phyloP scores from a whole-genome alignment of 257 asterid species.

The Gentiana dahurica region DNA sequence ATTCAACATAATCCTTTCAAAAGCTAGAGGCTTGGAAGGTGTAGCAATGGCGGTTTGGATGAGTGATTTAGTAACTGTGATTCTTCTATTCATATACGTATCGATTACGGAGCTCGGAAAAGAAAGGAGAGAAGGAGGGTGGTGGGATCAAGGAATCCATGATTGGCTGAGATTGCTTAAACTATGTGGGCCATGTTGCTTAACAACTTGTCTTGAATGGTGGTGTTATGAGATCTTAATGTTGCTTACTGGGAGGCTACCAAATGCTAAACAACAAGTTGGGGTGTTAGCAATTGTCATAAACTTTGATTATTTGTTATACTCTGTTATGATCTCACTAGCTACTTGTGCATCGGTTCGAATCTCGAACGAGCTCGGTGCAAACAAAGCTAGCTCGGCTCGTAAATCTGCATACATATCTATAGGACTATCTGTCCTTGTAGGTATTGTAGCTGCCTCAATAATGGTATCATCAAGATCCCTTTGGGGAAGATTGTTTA shows the following conservation, averaged over 20 bases:
- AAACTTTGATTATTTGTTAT: conserved; percentile 73
- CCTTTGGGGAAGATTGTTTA: conserved; percentile 58
- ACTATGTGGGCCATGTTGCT: conserved; percentile 65
- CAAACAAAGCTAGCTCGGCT: conserved; percentile 27
- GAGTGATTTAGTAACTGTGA: conserved; percentile 32
- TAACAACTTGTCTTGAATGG: conserved; percentile 90
- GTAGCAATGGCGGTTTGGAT: conserved; percentile 82
- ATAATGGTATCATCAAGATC: conserved; percentile 42
- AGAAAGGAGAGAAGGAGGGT: conserved; percentile 52
- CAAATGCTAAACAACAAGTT: conserved; percentile 34
- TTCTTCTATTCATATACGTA: conserved; percentile 31
- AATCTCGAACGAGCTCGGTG: conserved; percentile 77
- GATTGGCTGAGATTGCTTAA: conserved; percentile 50
- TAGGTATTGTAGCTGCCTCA: conserved; percentile 42
- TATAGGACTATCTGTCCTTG: conserved; percentile 14
- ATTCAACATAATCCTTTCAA: conserved; percentile 33
- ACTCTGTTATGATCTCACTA: conserved; percentile 56
- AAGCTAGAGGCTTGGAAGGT: conserved; percentile 53
- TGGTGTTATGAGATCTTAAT: conserved; percentile 85
- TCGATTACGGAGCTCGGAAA: conserved; percentile 29
- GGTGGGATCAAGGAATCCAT: conserved; percentile 42
- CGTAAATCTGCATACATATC: conserved; percentile 31
- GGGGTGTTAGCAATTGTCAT: conserved; percentile 65
- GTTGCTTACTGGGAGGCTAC: conserved; percentile 57
- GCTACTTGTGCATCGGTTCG: conserved; percentile 70